Evolutionary conservation across 202 grass and related monocot species (phyloP).

Genomic region (Hordeum pubiflorum): DNA sequence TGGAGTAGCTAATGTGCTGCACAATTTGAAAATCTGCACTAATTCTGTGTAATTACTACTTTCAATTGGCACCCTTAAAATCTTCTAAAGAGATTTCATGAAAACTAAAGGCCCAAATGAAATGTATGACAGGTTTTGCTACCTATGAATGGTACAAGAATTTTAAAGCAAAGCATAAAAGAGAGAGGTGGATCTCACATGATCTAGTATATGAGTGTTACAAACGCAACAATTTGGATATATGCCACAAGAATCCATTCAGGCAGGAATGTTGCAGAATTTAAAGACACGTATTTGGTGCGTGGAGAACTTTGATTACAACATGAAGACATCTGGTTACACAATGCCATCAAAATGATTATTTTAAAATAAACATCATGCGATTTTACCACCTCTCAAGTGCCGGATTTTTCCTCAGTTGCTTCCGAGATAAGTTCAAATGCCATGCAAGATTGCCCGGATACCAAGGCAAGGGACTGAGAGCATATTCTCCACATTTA

Average conservation of each 20-base stretch:
- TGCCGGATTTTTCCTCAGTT: slow-evolving; percentile 82
- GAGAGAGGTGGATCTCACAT: not conserved
- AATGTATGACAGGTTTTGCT: not conserved
- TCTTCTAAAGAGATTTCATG: not conserved
- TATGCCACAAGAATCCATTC: not conserved
- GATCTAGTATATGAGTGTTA: not conserved
- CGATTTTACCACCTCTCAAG: slow-evolving; percentile 62
- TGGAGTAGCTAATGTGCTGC: not conserved
- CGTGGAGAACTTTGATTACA: not conserved
- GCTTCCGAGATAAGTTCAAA: slow-evolving; percentile 86
- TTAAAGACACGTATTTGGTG: not conserved
- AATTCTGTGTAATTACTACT: slow-evolving; percentile 9
- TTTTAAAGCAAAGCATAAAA: slow-evolving; percentile 6
- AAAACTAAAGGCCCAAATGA: not conserved
- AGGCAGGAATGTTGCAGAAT: not conserved
- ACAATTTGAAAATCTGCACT: not conserved
- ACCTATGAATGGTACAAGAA: not conserved
- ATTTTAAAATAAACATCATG: slow-evolving; percentile 25
- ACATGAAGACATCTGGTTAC: not conserved
- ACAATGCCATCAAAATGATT: not conserved
- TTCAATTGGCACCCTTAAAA: not conserved
- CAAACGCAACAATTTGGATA: not conserved
- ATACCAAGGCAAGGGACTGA: slow-evolving; percentile 82
- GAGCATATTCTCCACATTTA: slow-evolving; percentile 60
- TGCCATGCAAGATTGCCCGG: slow-evolving; percentile 95